phyloP scores from a whole-genome alignment of 495 filamentous ascomycete species.

The Viridothelium virens region DNA sequence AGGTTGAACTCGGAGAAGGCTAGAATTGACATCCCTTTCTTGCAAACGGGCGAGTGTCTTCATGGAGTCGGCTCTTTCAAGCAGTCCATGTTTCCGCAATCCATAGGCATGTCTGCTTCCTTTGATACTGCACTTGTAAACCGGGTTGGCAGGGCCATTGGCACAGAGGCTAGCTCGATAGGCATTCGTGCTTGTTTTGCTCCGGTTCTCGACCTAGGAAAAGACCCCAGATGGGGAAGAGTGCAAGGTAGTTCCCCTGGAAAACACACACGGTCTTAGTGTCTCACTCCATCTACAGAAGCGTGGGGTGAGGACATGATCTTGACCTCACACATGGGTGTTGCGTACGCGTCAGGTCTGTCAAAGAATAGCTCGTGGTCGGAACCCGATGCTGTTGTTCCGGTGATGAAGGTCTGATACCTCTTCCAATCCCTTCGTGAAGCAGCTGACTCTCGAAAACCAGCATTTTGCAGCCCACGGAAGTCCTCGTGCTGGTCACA shows the following conservation, averaged over 20 bases:
- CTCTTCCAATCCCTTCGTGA: neutral
- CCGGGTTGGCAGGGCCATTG: slow-evolving; percentile 35
- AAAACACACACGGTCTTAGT: neutral
- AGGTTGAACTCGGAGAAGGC: slow-evolving; percentile 32
- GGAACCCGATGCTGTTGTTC: slow-evolving; percentile 36
- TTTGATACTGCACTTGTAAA: slow-evolving; percentile 38
- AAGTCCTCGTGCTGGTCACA: slow-evolving; percentile 34
- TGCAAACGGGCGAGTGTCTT: slow-evolving; percentile 39
- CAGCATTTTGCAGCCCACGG: slow-evolving; percentile 41
- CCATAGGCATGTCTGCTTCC: slow-evolving; percentile 32
- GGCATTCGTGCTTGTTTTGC: slow-evolving; percentile 39
- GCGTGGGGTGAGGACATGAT: slow-evolving; percentile 42
- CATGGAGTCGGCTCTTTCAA: slow-evolving; percentile 40
- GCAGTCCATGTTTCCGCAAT: slow-evolving; percentile 39
- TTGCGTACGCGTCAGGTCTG: slow-evolving; percentile 35
- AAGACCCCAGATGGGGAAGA: slow-evolving; percentile 40
- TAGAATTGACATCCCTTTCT: slow-evolving; percentile 32
- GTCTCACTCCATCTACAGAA: slow-evolving; percentile 17
- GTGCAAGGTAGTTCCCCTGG: slow-evolving; percentile 23
- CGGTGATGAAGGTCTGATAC: slow-evolving; percentile 30
- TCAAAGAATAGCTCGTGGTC: slow-evolving; percentile 35
- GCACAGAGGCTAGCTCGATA: slow-evolving; percentile 36
- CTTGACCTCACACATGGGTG: slow-evolving; percentile 38
- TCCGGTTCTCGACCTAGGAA: slow-evolving; percentile 40
- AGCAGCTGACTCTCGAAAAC: neutral